phyloP scores from a whole-genome alignment of 176 grass and related monocot genomes.

The Eremochloa ophiuroides region DNA sequence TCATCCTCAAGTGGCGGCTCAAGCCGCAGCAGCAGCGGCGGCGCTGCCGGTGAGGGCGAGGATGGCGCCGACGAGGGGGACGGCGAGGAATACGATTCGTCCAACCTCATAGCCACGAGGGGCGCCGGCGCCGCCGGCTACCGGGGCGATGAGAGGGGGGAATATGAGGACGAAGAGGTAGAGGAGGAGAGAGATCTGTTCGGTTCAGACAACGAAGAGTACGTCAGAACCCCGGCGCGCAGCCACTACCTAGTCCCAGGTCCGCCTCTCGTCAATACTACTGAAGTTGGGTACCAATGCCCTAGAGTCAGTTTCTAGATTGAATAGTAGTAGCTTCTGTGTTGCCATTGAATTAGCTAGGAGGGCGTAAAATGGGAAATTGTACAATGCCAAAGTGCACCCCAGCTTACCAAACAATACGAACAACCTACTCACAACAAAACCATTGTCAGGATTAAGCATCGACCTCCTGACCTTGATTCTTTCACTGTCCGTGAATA shows the following conservation, averaged over 20 bases:
- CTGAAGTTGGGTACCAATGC: neutral
- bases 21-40: conserved; percentile 51
- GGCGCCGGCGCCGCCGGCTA: conserved; percentile 5
- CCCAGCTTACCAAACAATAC: no score
- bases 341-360: neutral
- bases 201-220: conserved; percentile 89
- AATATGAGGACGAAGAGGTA: conserved; percentile 9
- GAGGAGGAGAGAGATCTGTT: conserved; percentile 84
- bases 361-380: no score
- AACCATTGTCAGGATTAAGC: no score
- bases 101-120: conserved; percentile 13
- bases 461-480: no score
- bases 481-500: no score
- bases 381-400: no score
- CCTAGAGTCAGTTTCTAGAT: neutral
- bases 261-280: conserved; percentile 25
- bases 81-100: conserved; percentile 45
- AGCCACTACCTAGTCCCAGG: conserved; percentile 77
- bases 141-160: conserved; percentile 25
- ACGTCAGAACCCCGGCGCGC: conserved; percentile 62
- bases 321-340: neutral
- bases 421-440: no score
- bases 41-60: conserved; percentile 38
- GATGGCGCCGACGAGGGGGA: conserved; percentile 39
- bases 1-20: conserved; percentile 54